phyloP scores from a whole-genome alignment of 2,329 filamentous ascomycete genomes.

The Aureobasidium sp. region DNA sequence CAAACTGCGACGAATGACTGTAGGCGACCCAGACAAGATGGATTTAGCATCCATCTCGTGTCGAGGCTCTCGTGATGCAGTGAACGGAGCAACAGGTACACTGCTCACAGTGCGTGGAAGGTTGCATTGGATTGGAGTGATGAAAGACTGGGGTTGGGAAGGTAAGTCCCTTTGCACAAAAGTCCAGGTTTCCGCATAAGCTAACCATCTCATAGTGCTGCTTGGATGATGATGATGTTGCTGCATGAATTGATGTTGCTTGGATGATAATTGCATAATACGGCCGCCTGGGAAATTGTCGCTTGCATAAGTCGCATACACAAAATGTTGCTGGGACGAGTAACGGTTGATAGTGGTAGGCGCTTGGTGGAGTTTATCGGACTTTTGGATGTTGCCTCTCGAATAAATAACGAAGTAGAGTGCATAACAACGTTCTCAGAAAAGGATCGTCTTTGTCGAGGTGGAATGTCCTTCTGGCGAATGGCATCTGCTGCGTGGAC shows the following conservation, averaged over 20 bases:
- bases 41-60: slow-evolving; percentile 1
- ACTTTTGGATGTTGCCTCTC: neutral
- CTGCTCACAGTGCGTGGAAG: slow-evolving; percentile 57
- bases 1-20: slow-evolving; percentile 1
- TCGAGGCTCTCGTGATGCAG: slow-evolving; percentile 7
- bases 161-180: slow-evolving; percentile 39
- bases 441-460: neutral
- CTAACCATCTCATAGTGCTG: slow-evolving; percentile 24
- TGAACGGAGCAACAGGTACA: slow-evolving; percentile 39
- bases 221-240: slow-evolving; percentile 24
- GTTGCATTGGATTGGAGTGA: slow-evolving; percentile 62
- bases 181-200: neutral
- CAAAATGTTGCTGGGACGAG: neutral
- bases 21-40: neutral
- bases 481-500: neutral
- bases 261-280: neutral
- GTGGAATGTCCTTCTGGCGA: neutral
- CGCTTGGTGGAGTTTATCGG: neutral
- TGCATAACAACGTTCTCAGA: neutral
- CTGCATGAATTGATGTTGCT: neutral
- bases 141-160: slow-evolving; percentile 67
- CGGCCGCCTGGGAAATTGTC: neutral
- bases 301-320: neutral
- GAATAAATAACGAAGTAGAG: neutral
- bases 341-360: neutral